Conservation (phyloP, 257 asterid species). For the Solanum acaule region DNA sequence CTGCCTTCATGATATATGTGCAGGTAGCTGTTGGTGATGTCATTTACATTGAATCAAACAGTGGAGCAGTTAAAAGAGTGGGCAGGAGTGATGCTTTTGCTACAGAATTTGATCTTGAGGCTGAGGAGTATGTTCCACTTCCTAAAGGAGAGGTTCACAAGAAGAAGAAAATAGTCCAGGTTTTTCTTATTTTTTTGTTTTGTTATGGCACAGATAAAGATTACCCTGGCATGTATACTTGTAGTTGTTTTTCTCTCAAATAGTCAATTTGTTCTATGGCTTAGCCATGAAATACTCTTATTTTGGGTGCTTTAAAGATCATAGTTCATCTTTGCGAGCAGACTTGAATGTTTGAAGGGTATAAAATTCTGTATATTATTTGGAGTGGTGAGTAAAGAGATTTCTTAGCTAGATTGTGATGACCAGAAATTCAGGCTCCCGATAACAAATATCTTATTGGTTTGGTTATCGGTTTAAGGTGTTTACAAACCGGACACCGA, state of each 20-base stretch:
- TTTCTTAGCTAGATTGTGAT: neutral
- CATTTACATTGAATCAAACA: constrained; percentile 82
- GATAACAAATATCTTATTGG: neutral
- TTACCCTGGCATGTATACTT: neutral
- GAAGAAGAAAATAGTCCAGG: constrained; percentile 97
- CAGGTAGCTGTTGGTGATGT: constrained; percentile 99
- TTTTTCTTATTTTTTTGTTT: constrained; percentile 4
- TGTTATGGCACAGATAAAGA: neutral
- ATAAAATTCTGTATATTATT: neutral
- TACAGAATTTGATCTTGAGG: constrained; percentile 97
- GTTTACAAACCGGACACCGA: too few relatives aligned
- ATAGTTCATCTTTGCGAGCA: neutral
- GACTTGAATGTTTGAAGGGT: neutral
- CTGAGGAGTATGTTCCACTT: constrained; percentile 95
- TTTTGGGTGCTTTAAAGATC: neutral
- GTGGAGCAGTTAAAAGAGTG: constrained; percentile 98
- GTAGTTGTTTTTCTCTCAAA: neutral
- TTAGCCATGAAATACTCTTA: neutral
- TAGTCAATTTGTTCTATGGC: neutral
- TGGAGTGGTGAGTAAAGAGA: neutral
- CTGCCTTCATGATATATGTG: constrained; percentile 7
- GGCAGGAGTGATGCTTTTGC: constrained; percentile 98
- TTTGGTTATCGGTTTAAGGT: neutral
- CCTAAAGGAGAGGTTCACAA: constrained; percentile 99
- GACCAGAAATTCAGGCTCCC: neutral